Evolutionary conservation across 1,284 basidiomycete genomes (phyloP).

Genomic region (Mycosarcoma mackinlayi): DNA sequence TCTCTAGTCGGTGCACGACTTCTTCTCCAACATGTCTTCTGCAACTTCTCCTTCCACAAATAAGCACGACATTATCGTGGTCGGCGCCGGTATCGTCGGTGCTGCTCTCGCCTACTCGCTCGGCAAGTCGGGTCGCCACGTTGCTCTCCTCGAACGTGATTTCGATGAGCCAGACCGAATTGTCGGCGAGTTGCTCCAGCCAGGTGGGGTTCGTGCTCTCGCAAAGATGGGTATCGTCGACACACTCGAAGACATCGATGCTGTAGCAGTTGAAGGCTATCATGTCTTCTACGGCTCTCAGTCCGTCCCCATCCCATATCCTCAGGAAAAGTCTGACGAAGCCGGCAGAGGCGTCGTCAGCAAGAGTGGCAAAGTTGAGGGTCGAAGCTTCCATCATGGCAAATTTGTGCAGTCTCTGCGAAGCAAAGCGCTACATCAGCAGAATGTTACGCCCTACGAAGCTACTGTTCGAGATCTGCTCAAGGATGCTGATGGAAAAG

Average conservation of each 20-base stretch:
- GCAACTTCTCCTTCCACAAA: neutral
- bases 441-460: conserved; percentile 55
- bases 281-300: conserved; percentile 77
- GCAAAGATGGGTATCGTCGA: conserved; percentile 79
- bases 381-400: conserved; percentile 94
- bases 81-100: conserved; percentile 67
- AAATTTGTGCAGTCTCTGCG: conserved; percentile 85
- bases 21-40: conserved; percentile 18
- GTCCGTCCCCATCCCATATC: conserved; percentile 88
- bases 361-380: conserved; percentile 69
- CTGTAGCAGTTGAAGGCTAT: conserved; percentile 86
- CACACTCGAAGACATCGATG: conserved; percentile 84
- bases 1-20: no score
- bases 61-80: conserved; percentile 57
- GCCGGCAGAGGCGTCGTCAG: conserved; percentile 42
- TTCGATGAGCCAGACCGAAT: conserved; percentile 93
- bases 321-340: conserved; percentile 70
- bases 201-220: conserved; percentile 86
- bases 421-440: conserved; percentile 73
- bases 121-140: conserved; percentile 71
- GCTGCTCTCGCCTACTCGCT: conserved; percentile 62
- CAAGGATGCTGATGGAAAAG: conserved; percentile 40
- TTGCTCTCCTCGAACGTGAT: conserved; percentile 73
- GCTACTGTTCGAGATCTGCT: conserved; percentile 60
- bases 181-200: conserved; percentile 95